Conservation (phyloP, 192 early-diverging fungal genomes). For the Backusella mclennaniae region DNA sequence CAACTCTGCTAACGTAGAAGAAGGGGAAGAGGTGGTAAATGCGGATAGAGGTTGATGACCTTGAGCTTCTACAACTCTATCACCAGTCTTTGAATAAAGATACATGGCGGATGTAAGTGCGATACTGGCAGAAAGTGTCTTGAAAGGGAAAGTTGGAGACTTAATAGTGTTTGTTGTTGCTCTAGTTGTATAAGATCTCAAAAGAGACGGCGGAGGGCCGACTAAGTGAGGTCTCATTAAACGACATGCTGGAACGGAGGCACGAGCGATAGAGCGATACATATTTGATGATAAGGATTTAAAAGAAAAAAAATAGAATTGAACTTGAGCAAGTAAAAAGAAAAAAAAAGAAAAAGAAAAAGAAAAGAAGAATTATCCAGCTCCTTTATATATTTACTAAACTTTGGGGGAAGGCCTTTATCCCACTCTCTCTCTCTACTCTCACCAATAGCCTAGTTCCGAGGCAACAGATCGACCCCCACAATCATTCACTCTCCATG, state of each 20-base stretch:
- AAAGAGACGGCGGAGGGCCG: constrained; percentile 5
- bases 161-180: not conserved
- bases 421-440: not conserved
- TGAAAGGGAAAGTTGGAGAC: constrained; percentile 12
- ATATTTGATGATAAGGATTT: not conserved
- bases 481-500: constrained; percentile 2
- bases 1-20: constrained; percentile 28
- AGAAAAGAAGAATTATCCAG: not conserved
- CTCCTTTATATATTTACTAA: constrained; percentile 10
- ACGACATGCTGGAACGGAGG: constrained; percentile 5
- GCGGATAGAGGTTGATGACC: not conserved
- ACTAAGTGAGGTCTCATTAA: constrained; percentile 8
- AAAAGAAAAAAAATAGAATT: not conserved
- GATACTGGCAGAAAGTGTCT: constrained; percentile 8
- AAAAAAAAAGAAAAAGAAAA: not conserved
- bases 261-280: constrained; percentile 6
- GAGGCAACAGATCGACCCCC: constrained; percentile 4
- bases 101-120: constrained; percentile 5
- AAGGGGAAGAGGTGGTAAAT: constrained; percentile 7
- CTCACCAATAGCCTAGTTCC: constrained; percentile 7
- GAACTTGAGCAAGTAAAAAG: not conserved
- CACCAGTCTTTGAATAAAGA: not conserved
- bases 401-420: constrained; percentile 6
- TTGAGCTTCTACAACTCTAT: constrained; percentile 17
- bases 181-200: not conserved